Conservation (phyloP, 306 rosid genomes). For the Notholithocarpus densiflorus region DNA sequence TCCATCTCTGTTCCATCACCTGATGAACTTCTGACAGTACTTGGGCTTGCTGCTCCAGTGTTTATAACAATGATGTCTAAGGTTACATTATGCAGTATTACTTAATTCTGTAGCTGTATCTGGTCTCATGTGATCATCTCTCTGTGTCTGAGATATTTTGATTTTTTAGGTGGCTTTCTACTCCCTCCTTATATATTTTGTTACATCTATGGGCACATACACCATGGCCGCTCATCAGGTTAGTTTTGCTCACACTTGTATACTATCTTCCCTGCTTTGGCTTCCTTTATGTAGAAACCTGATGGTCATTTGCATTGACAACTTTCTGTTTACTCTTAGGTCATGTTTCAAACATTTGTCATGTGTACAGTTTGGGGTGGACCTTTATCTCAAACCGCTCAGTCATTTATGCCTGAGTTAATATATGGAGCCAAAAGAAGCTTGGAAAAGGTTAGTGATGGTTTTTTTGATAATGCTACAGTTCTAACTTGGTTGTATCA, state of each 20-base stretch:
- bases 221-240: conserved; percentile 98
- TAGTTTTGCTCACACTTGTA: conserved; percentile 22
- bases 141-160: neutral
- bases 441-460: conserved; percentile 63
- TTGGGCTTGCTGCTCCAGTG: conserved; percentile 83
- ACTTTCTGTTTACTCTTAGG: conserved; percentile 51
- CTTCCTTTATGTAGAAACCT: conserved; percentile 17
- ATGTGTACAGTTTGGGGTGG: conserved; percentile 93
- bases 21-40: conserved; percentile 48
- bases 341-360: conserved; percentile 76
- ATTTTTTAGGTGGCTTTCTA: conserved; percentile 76
- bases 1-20: conserved; percentile 64
- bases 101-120: conserved; percentile 3
- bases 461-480: conserved; percentile 17
- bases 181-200: conserved; percentile 66
- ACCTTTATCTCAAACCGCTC: conserved; percentile 98
- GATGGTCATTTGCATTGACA: conserved; percentile 22
- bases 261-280: conserved; percentile 13
- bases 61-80: conserved; percentile 76
- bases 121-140: neutral
- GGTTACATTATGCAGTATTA: conserved; percentile 40
- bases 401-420: conserved; percentile 89
- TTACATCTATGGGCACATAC: conserved; percentile 83
- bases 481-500: neutral
- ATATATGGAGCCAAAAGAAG: conserved; percentile 59